These are phyloP conservation scores for Metschnikowia colocasiae DNA, from an alignment of 805 yeast genomes.

Conservation along the genomic window DNA sequence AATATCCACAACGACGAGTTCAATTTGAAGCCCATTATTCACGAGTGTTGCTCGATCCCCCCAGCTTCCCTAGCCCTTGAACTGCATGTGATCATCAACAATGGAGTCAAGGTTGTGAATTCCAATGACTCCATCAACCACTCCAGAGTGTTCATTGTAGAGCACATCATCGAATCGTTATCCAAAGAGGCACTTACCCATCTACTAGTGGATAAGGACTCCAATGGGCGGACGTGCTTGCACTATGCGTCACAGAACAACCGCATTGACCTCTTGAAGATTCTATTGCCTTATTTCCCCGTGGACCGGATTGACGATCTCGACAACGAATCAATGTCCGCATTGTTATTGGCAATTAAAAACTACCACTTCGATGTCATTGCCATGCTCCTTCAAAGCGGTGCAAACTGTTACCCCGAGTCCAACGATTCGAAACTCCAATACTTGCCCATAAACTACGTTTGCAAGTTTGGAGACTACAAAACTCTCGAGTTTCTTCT, in stretches of 20 bases:
- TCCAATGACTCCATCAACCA: conserved; percentile 37
- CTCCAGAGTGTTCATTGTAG: conserved; percentile 35
- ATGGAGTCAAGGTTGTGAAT: conserved; percentile 40
- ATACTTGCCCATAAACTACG: conserved; percentile 76
- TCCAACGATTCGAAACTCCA: conserved; percentile 52
- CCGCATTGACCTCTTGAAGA: conserved; percentile 40
- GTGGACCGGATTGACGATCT: conserved; percentile 42
- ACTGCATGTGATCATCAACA: conserved; percentile 38
- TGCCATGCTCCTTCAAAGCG: conserved; percentile 29
- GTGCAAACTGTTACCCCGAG: conserved; percentile 40
- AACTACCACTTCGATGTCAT: conserved; percentile 52
- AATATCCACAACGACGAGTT: conserved; percentile 60
- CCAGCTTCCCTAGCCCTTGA: conserved; percentile 31
- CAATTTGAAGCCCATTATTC: conserved; percentile 65
- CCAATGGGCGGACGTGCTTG: conserved; percentile 74
- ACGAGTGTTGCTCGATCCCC: conserved; percentile 54
- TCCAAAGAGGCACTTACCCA: conserved; percentile 16
- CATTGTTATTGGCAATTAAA: conserved; percentile 74
- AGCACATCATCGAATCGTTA: conserved; percentile 28
- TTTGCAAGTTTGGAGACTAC: conserved; percentile 80
- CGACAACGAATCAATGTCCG: conserved; percentile 77
- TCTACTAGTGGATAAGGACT: conserved; percentile 45
- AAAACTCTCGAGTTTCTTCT: conserved; percentile 65
- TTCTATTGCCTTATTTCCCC: conserved; percentile 39
- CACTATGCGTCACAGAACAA: conserved; percentile 77